phyloP scores from a whole-genome alignment of 1,284 basidiomycete genomes.

The Xerocomus amazonicus region DNA sequence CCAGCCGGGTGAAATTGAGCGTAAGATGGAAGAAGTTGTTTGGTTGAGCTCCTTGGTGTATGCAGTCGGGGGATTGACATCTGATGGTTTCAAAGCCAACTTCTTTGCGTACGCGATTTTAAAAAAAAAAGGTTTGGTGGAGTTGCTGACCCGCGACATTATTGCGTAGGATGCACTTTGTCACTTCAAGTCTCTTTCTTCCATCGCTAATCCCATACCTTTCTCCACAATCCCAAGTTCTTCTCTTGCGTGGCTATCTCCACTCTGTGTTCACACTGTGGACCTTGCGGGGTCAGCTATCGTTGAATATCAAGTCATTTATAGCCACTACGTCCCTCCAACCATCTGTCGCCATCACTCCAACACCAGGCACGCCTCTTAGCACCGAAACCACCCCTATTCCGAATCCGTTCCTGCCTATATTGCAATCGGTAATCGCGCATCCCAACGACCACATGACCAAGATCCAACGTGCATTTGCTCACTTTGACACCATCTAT shows the following conservation, averaged over 20 bases:
- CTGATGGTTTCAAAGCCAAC: constrained; percentile 39
- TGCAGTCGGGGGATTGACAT: constrained; percentile 40
- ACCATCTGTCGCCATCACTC: constrained; percentile 4
- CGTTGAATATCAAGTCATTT: constrained; percentile 41
- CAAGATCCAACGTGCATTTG: constrained; percentile 33
- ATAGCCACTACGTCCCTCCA: constrained; percentile 26
- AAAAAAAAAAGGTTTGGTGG: background rate
- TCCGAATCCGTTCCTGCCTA: constrained; percentile 32
- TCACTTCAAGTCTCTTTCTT: constrained; percentile 52
- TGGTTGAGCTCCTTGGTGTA: constrained; percentile 45
- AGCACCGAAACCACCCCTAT: constrained; percentile 16
- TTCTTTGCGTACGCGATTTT: constrained; percentile 44
- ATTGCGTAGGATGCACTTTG: constrained; percentile 46
- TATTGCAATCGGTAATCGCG: constrained; percentile 32
- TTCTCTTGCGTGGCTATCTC: constrained; percentile 45
- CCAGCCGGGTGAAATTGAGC: constrained; percentile 34
- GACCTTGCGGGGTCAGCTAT: constrained; percentile 40
- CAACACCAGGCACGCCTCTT: background rate
- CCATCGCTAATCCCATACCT: constrained; percentile 40
- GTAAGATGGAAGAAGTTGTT: constrained; percentile 46
- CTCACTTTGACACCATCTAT: constrained; percentile 32
- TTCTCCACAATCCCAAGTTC: constrained; percentile 35
- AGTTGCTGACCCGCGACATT: background rate
- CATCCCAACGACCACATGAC: constrained; percentile 33
- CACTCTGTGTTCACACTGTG: constrained; percentile 39